A percentile compares a stretch with the other conserved stretches of the same genome.
These are phyloP conservation scores for Septoria linicola DNA, from an alignment of 2,329 filamentous ascomycete genomes.

Conservation along the genomic window DNA sequence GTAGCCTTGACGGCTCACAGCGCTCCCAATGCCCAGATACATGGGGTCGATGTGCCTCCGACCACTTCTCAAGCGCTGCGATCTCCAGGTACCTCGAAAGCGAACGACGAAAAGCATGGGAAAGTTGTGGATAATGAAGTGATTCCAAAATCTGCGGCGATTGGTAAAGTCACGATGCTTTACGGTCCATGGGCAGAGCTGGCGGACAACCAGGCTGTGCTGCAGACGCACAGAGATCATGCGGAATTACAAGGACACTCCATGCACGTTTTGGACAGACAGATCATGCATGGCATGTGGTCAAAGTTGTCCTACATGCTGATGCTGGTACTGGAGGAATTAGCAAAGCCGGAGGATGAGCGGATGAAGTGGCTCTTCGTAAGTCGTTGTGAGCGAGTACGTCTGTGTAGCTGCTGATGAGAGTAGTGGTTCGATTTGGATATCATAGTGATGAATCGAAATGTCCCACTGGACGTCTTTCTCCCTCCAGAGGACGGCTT, in stretches of 20 bases:
- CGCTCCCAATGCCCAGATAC: too few relatives aligned
- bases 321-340: conserved; percentile 28
- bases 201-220: conserved; percentile 8
- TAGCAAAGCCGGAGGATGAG: conserved; percentile 30
- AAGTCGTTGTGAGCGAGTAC: neutral
- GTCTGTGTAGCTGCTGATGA: conserved; percentile 22
- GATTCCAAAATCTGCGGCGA: too few relatives aligned
- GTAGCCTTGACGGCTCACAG: too few relatives aligned
- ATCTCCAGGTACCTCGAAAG: too few relatives aligned
- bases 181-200: conserved; percentile 15
- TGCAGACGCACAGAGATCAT: conserved; percentile 14
- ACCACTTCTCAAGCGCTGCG: too few relatives aligned
- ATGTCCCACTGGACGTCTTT: conserved; percentile 36
- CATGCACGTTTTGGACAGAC: conserved; percentile 14
- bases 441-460: conserved; percentile 34
- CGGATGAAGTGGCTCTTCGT: conserved; percentile 38
- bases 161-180: conserved; percentile 17
- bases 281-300: conserved; percentile 18
- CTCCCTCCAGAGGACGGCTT: conserved; percentile 32
- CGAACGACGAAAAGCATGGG: too few relatives aligned
- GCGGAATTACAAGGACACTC: conserved; percentile 12
- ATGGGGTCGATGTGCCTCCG: too few relatives aligned
- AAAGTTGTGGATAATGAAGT: too few relatives aligned
- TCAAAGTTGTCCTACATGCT: conserved; percentile 23
- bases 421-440: conserved; percentile 32